phyloP scores from a whole-genome alignment of 1,284 basidiomycete species.

The Rhizoctonia solani region DNA sequence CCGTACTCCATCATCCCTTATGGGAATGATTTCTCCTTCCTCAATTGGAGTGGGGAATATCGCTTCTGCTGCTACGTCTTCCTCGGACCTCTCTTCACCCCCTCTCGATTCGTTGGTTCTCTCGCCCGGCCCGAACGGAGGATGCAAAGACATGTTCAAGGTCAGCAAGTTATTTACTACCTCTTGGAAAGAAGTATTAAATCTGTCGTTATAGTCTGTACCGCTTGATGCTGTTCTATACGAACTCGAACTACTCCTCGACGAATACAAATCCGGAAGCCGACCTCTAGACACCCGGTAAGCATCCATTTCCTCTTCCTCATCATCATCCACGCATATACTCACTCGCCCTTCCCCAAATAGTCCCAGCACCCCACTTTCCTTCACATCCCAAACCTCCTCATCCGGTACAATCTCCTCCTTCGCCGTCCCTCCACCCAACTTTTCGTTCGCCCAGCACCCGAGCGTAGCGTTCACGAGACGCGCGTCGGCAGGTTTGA shows the following conservation, averaged over 20 bases:
- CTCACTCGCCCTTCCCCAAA: background rate
- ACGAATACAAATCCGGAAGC: background rate
- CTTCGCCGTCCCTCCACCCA: background rate
- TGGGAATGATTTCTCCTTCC: slow-evolving; percentile 10
- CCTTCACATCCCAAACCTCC: slow-evolving; percentile 3
- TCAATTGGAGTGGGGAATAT: background rate
- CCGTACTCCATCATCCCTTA: slow-evolving; percentile 10
- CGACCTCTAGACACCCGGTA: background rate
- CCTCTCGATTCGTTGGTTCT: slow-evolving; percentile 2
- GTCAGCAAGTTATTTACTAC: background rate
- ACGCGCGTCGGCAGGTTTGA: background rate
- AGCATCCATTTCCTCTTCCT: background rate
- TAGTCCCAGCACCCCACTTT: background rate
- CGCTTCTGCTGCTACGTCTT: too few species aligned
- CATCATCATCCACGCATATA: background rate
- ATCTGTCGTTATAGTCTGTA: background rate
- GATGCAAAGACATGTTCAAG: slow-evolving; percentile 10
- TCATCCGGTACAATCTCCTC: slow-evolving; percentile 21
- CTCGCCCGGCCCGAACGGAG: slow-evolving; percentile 14
- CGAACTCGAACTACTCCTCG: slow-evolving; percentile 14
- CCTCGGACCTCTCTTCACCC: background rate
- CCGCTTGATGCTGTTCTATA: slow-evolving; percentile 10
- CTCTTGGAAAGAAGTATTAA: background rate
- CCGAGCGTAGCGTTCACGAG: background rate
- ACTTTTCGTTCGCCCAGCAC: background rate